Evolutionary conservation across 306 rosid genomes (phyloP), one percentile per base, ranked within the genome.

Genomic region (Gleditsia sinensis): DNA sequence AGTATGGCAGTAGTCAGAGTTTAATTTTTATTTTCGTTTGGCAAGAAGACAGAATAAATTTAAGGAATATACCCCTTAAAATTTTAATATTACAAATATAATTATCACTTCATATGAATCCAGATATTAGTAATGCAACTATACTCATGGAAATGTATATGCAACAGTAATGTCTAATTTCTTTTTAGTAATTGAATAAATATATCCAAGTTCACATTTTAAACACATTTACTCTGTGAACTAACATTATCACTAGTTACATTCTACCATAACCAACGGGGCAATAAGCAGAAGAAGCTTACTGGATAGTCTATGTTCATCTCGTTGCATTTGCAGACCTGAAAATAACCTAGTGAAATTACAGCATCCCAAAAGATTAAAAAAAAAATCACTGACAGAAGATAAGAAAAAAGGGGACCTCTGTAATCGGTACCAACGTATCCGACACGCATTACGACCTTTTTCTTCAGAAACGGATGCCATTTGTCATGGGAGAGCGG

Each of bases 241-340:
- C 11, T 19, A 30, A 2, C 19, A 51, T 46, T 17, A 2, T 45
- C 69, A 56, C 21, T 3, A 4, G 25, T 19, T 40, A 32, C 3
- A 25, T 63, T 77, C 60, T 34, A 68, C 6, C 32, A 33, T 40
- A 20, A 27, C 7, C 34, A 14, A 20, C 6, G 6, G 33, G 17
- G 39, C 1, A 54, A 17, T 23, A 43, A 16, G 27, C 13, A 43
- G 30, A 54, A 11, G 40, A 60, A 74, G 24, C 81, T 86, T 78
- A 93, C 97, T 91, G 43, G 96, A 84, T 57, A 89, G 56, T 11
- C 74, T 57, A 10, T 81, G 85, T 30, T 93, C 88, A 69, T 94
- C 87, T 36, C 88, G 87, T 82, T 94, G 97, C 79, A 83, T 87
- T 80, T 94, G 97, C 59, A 94, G 80, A 51, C 98, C 98, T 84